Evolutionary conservation across 805 yeast genomes (phyloP).

Genomic region (Wickerhamomyces chambardii): DNA sequence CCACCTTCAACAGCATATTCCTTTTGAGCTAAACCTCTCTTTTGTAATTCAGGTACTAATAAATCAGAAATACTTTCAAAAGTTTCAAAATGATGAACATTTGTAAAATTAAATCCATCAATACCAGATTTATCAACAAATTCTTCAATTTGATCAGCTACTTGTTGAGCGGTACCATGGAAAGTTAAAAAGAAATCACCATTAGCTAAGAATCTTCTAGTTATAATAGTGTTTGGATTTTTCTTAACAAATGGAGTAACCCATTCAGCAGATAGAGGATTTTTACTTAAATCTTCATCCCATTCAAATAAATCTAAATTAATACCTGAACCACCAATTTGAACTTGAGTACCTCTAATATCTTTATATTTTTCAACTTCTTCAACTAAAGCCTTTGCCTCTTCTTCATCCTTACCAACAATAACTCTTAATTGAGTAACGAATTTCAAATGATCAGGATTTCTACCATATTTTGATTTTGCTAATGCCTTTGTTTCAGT

Average conservation of each 20-base stretch:
- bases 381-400: slow-evolving; percentile 22
- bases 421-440: slow-evolving; percentile 23
- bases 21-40: slow-evolving; percentile 25
- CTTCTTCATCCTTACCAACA: slow-evolving; percentile 26
- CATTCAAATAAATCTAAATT: slow-evolving; percentile 23
- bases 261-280: slow-evolving; percentile 17
- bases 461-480: slow-evolving; percentile 20
- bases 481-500: slow-evolving; percentile 20
- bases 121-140: slow-evolving; percentile 30
- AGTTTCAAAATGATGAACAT: slow-evolving; percentile 27
- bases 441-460: slow-evolving; percentile 24
- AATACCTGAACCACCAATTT: slow-evolving; percentile 30
- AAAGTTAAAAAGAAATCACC: slow-evolving; percentile 18
- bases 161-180: slow-evolving; percentile 25
- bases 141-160: slow-evolving; percentile 28
- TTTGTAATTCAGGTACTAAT: slow-evolving; percentile 25
- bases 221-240: slow-evolving; percentile 3
- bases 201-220: slow-evolving; percentile 15
- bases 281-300: slow-evolving; percentile 23
- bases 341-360: slow-evolving; percentile 27
- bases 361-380: slow-evolving; percentile 22
- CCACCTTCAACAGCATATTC: slow-evolving; percentile 22
- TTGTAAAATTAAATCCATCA: slow-evolving; percentile 34
- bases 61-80: slow-evolving; percentile 28
- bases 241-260: slow-evolving; percentile 17